Base-by-base conservation (phyloP, 805 yeast species). In the Kodamaea fukazawae region DNA sequence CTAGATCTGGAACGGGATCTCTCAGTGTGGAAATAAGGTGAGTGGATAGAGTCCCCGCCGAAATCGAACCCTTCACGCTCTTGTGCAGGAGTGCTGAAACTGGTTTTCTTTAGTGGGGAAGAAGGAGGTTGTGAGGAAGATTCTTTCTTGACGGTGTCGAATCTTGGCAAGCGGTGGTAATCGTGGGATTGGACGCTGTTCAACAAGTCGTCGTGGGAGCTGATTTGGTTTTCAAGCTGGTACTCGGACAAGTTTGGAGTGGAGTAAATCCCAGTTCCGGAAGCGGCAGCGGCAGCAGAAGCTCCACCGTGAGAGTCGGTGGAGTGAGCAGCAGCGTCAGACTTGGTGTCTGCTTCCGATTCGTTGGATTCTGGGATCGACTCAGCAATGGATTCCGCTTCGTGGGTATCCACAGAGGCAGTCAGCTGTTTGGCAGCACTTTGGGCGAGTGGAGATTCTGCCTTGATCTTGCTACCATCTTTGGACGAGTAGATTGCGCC, bases 211-310 rank as follows among this genome's bases (percentile, higher is more conserved):
- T 54, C 43, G 43, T 67, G 73, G 41, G 57, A 58, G 16, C 53
- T 48, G 49, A 70, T 68, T 36, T 65, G 64, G 47, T 70, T 51
- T 16, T 61, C 66, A 40, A 70, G 54, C 51, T 70, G 75, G 47
- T 64, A 70, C 48, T 70, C 73, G 1, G 73, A 67, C 29, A 70
- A 54, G 48, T 70, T 70, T 14, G 75, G 75, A 12, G 69, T 64
- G 7, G 73, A 66, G 49, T 61, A 69, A 40, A 54, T 33, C 29
- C 10, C 27, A 45, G 31, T 35, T 14, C 27, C 11, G 27, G 9
- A 3, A 14, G 12, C 16, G 36, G 10, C 16, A 4, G 11, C 27
- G 14, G 29, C 7, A 7, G 14, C 17, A 7, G 22, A 14, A 27
- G 12, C 29, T 27, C 12, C 29, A n/a, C 12, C 10, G 10, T 7